A percentile compares a stretch with the other conserved stretches of the same genome.
Conservation (phyloP, 805 yeast genomes). For the Yarrowia sp. region DNA sequence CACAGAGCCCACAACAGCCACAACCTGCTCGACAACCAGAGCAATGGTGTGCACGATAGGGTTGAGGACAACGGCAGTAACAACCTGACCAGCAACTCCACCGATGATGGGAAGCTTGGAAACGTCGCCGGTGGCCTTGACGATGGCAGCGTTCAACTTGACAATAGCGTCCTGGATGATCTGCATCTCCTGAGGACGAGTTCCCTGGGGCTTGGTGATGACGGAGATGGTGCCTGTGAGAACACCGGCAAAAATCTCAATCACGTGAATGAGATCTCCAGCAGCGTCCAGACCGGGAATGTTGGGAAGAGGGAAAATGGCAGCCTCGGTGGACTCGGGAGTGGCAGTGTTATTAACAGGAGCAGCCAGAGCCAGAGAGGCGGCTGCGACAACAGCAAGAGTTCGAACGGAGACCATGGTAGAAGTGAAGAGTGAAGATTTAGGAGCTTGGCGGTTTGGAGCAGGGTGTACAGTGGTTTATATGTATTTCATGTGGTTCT, state of each 20-base stretch:
- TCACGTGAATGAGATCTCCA: conserved; percentile 1
- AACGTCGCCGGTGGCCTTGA: background rate
- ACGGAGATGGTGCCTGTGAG: background rate
- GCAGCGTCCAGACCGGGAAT: conserved; percentile 15
- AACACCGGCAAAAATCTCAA: conserved; percentile 14
- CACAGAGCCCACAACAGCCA: background rate
- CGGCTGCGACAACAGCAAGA: background rate
- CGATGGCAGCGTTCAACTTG: conserved; percentile 13
- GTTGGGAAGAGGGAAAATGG: conserved; percentile 9
- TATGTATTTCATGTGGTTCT: background rate
- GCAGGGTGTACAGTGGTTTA: background rate
- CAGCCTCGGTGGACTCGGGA: background rate
- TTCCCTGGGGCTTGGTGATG: conserved; percentile 24
- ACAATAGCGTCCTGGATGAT: background rate
- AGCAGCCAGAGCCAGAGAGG: conserved; percentile 6
- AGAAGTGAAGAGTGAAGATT: background rate
- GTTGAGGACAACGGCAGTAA: conserved; percentile 16
- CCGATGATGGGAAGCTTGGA: conserved; percentile 6
- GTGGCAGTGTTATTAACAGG: background rate
- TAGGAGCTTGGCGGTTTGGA: background rate
- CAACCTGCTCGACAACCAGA: conserved; percentile 12
- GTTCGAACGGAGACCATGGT: conserved; percentile 14
- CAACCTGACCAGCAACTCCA: conserved; percentile 9
- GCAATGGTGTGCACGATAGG: conserved; percentile 14
- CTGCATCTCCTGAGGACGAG: conserved; percentile 19